Evolutionary conservation across 2,329 filamentous ascomycete genomes (phyloP), one percentile per base, ranked within the genome.

Genomic region (Fusarium mundagurra): DNA sequence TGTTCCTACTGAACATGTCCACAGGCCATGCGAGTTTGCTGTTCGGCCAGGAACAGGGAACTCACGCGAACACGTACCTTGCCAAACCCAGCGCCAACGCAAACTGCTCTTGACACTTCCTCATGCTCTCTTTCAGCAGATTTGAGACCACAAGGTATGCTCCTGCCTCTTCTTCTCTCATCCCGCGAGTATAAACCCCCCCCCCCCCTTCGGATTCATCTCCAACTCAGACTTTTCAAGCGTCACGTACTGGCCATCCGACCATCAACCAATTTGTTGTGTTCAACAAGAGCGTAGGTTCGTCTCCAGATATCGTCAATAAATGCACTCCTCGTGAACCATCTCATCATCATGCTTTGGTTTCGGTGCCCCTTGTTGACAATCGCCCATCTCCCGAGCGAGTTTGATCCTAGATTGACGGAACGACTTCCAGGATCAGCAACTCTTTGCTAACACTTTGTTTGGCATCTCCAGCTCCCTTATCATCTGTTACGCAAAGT

Each of bases 281-380:
- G 29, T 29, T 31, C 13, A 17, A 1, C 4, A 1, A 17, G 20
- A 14, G 14, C 14, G 11, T n/a, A 1, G 0, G 8, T 16, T 17
- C 9, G 12, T n/a, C 13, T 48, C 3, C 13, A 31, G 20, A 2
- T 48, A 29, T 11, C 6, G 20, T 31, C 8, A 36, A 9, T 16
- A 1, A 14, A 36, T 22, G 27, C 13, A 11, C 18, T 13, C 17
- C 1, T 27, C 20, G 45, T 14, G 12, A 8, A 18, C 7, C 8
- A 20, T 22, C 8, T 3, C 2, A 6, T 0, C 20, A 6, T 20
- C 44, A 14, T 29, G 20, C 9, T 31, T 27, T 31, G 8, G 18
- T 16, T 29, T 13, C 2, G 20, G 4, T 48, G 45, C 20, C 9
- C 8, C 13, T 31, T 31, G 27, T 16, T 31, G 27, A 14, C 20